Evolutionary conservation across 805 yeast genomes (phyloP), one percentile per base, ranked within the genome.

Genomic region (Lipomyces mesembrius): DNA sequence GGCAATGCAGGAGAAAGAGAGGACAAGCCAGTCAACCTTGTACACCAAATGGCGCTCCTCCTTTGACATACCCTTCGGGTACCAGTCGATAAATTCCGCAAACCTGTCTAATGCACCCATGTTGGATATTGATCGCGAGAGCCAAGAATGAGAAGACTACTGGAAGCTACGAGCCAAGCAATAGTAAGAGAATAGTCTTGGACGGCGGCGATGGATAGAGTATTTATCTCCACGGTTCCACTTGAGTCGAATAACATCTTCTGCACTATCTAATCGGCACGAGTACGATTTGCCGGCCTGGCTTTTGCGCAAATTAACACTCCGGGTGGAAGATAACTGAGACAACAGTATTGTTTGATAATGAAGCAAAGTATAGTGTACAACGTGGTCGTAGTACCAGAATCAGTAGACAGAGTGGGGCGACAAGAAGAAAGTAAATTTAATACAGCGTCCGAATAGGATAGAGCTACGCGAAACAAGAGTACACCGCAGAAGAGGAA

Each of bases 21-120:
- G 80, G 59, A 89, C 78, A 46, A 86, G 75, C 20, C 85, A 70
- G 72, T 88, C 92, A 46, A 88, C 74, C 74, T 88, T 88, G 72
- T 79, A 75, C n/a, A 86, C 74, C 37, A 87, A 75, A 22, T 75
- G 79, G 57, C 82, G 80, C 63, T 83, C 85, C 68, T 81, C 81
- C 74, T 81, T 78, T 2, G 88, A 68, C 69, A 74, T 57, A 25
- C 29, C 63, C 39, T 51, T 52, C 7, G 68, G 65, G 46, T 61
- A 64, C 65, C 65, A 67, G n/a, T 54, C 67, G 5, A 59, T 60
- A n/a, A 17, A 12, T 27, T 66, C 69, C 20, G 64, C 60, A 52
- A 59, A 59, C 14, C 35, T 49, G 51, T 53, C 37, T 12, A 52
- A 12, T 7, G 7, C 12, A 25, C 34, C 34, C 55, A 52, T 52